Conservation (phyloP, 768 basidiomycete genomes). For the Tulasnella sp. region DNA sequence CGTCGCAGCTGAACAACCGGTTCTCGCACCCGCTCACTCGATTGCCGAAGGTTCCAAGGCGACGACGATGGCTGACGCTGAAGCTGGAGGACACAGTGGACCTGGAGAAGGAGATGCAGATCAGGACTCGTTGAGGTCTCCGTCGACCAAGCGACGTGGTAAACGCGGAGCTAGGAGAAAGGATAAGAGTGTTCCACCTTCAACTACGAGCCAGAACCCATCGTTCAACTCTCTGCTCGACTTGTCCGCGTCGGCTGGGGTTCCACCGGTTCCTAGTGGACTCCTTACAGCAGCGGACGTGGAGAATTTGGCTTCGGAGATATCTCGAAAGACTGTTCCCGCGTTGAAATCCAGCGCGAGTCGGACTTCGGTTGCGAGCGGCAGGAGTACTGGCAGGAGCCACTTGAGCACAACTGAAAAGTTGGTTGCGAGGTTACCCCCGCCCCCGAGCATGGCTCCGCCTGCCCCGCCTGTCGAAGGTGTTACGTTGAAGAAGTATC, state of each 20-base stretch:
- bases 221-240: slow-evolving; percentile 10
- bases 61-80: background rate
- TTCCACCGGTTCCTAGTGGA: background rate
- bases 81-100: background rate
- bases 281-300: background rate
- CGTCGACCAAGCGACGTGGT: slow-evolving; percentile 72
- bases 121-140: slow-evolving; percentile 42
- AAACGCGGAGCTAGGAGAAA: slow-evolving; percentile 55
- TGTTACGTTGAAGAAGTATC: background rate
- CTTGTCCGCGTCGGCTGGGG: background rate
- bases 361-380: slow-evolving; percentile 62
- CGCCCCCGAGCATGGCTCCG: background rate
- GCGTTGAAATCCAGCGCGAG: slow-evolving; percentile 9
- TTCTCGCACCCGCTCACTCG: background rate
- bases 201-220: slow-evolving; percentile 24
- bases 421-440: slow-evolving; percentile 29
- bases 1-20: background rate
- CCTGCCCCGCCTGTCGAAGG: background rate
- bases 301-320: background rate
- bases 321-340: background rate
- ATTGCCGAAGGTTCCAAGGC: background rate
- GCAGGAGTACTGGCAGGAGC: slow-evolving; percentile 67
- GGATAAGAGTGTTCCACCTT: slow-evolving; percentile 50
- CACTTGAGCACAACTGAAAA: slow-evolving; percentile 32
- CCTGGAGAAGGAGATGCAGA: background rate